Percentiles rank a stretch among this genome's conserved stretches.
Conservation (phyloP, 169 alveolate species). For the Cryptosporidium baileyi region DNA sequence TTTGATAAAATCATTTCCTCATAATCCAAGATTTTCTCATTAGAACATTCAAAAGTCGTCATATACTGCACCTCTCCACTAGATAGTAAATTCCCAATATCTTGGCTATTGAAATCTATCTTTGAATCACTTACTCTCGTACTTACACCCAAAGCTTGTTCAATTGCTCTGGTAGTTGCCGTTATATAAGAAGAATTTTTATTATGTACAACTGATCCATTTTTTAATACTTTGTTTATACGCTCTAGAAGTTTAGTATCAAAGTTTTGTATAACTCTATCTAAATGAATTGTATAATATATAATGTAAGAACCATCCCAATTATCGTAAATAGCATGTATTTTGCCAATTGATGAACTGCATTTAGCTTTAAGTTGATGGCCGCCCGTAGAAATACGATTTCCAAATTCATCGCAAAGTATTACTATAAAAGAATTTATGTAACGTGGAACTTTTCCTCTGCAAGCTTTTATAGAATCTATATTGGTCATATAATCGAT, state of each 20-base stretch:
- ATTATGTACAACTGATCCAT: neutral
- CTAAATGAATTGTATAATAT: conserved; percentile 68
- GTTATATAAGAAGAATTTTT: neutral
- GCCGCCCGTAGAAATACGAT: conserved; percentile 73
- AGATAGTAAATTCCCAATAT: conserved; percentile 1
- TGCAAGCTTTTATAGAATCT: conserved; percentile 38
- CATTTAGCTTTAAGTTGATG: conserved; percentile 70
- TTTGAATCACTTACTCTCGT: conserved; percentile 8
- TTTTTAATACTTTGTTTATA: neutral
- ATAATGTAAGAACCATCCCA: conserved; percentile 71
- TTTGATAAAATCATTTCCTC: conserved; percentile 5
- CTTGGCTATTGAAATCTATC: conserved; percentile 40
- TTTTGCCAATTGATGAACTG: conserved; percentile 64
- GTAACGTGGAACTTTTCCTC: conserved; percentile 35
- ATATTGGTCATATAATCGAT: conserved; percentile 39
- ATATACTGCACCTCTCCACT: conserved; percentile 23
- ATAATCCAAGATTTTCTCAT: neutral
- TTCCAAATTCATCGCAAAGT: conserved; percentile 68
- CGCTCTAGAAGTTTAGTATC: conserved; percentile 16
- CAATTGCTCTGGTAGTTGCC: conserved; percentile 53
- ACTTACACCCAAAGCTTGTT: conserved; percentile 44
- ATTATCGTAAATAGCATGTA: conserved; percentile 70
- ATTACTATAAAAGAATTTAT: conserved; percentile 64
- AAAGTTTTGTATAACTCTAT: conserved; percentile 21
- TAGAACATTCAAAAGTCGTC: conserved; percentile 8